Percentiles rank a stretch among this genome's conserved stretches.
Evolutionary conservation across 768 basidiomycete species (phyloP).

Genomic region (Holtermanniella nyarrowii): DNA sequence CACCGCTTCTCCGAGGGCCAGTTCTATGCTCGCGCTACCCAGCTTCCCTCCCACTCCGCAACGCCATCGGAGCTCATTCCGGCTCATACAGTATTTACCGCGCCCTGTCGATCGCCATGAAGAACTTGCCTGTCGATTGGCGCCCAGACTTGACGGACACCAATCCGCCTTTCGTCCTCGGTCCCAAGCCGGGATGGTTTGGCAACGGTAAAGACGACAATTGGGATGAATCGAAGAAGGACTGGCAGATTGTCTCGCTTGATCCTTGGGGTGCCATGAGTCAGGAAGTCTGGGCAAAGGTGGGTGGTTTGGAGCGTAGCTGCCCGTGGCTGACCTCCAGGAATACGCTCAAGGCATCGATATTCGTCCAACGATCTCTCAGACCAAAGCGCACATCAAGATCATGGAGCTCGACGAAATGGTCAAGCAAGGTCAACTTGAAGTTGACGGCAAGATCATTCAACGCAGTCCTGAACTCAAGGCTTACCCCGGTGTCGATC

Average conservation of each 20-base stretch:
- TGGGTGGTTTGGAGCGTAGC: slow-evolving; percentile 3
- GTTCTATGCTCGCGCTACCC: slow-evolving; percentile 79
- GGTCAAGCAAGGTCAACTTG: slow-evolving; percentile 59
- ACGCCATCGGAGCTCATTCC: slow-evolving; percentile 86
- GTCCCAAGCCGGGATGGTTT: slow-evolving; percentile 66
- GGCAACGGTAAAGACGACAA: slow-evolving; percentile 17
- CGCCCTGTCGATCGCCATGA: slow-evolving; percentile 78
- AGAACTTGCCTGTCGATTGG: slow-evolving; percentile 37
- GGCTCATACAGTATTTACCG: slow-evolving; percentile 93
- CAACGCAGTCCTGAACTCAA: slow-evolving; percentile 47
- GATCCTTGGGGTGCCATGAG: slow-evolving; percentile 91
- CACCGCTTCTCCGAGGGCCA: slow-evolving; percentile 54
- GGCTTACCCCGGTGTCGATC: slow-evolving; percentile 41
- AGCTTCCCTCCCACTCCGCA: slow-evolving; percentile 55
- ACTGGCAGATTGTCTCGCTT: slow-evolving; percentile 75
- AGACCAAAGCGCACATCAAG: slow-evolving; percentile 87
- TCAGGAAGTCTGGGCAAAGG: slow-evolving; percentile 40
- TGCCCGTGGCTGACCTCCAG: slow-evolving; percentile 6
- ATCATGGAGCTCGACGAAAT: slow-evolving; percentile 82
- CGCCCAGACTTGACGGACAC: slow-evolving; percentile 37
- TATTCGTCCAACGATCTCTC: slow-evolving; percentile 80
- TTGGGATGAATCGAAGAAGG: slow-evolving; percentile 40
- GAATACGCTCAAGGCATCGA: slow-evolving; percentile 54
- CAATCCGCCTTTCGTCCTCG: slow-evolving; percentile 64
- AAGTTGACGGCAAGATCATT: slow-evolving; percentile 73